A percentile compares a stretch with the other conserved stretches of the same genome.
Evolutionary conservation across 805 yeast species (phyloP).

Genomic region (Ogataea allantospora): DNA sequence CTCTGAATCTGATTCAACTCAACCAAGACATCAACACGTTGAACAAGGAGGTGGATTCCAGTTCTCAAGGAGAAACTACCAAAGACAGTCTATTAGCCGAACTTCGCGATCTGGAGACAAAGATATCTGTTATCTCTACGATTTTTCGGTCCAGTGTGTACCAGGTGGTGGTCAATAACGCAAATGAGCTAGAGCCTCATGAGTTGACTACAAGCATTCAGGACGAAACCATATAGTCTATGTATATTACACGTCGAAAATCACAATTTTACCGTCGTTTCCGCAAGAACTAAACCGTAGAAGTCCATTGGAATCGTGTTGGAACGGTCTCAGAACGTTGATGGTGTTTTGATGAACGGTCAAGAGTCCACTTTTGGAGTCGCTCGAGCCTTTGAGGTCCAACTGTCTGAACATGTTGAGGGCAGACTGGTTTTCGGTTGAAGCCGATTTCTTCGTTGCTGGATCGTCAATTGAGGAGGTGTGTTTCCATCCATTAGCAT

Average conservation of each 20-base stretch:
- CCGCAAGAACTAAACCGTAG: slow-evolving; percentile 73
- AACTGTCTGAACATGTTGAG: slow-evolving; percentile 92
- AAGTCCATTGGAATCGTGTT: slow-evolving; percentile 47
- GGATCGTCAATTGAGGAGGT: slow-evolving; percentile 64
- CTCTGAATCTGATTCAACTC: slow-evolving; percentile 31
- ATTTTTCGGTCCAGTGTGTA: slow-evolving; percentile 34
- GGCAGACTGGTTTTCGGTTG: slow-evolving; percentile 70
- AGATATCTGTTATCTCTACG: slow-evolving; percentile 32
- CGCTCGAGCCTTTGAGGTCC: slow-evolving; percentile 85
- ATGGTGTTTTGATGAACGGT: slow-evolving; percentile 93
- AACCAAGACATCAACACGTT: slow-evolving; percentile 25
- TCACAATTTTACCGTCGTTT: slow-evolving; percentile 87
- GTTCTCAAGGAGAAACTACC: slow-evolving; percentile 25
- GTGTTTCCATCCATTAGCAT: slow-evolving; percentile 58
- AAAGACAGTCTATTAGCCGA: slow-evolving; percentile 23
- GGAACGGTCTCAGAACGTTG: slow-evolving; percentile 56
- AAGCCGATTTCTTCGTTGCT: slow-evolving; percentile 40
- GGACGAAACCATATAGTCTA: slow-evolving; percentile 14
- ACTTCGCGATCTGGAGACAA: slow-evolving; percentile 24
- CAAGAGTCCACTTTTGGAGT: slow-evolving; percentile 47
- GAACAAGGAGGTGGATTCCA: slow-evolving; percentile 24
- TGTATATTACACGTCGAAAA: slow-evolving; percentile 48
- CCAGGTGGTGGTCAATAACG: slow-evolving; percentile 23
- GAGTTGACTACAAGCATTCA: slow-evolving; percentile 20
- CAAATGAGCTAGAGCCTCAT: slow-evolving; percentile 10